These are phyloP conservation scores for Lycium ferocissimum DNA, from an alignment of 257 asterid genomes.

Conservation along the genomic window DNA sequence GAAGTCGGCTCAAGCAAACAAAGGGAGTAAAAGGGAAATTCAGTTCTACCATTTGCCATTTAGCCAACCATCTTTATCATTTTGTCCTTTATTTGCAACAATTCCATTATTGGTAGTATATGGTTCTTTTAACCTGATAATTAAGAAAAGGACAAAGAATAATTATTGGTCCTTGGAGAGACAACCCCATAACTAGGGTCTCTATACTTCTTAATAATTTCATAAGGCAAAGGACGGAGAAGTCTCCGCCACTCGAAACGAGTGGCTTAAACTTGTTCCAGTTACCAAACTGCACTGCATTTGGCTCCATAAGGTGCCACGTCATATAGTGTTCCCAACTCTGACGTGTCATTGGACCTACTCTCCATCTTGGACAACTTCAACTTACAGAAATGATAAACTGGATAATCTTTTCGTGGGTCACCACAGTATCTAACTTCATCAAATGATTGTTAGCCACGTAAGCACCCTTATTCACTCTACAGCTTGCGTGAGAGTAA, in stretches of 20 bases:
- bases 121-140: neutral
- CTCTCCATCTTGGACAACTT: constrained; percentile 36
- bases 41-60: neutral
- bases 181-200: constrained; percentile 18
- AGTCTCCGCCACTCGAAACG: constrained; percentile 51
- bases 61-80: neutral
- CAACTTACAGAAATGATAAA: constrained; percentile 4
- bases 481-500: too few relatives aligned
- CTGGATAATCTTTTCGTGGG: constrained; percentile 53
- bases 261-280: constrained; percentile 48
- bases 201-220: neutral
- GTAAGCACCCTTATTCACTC: neutral
- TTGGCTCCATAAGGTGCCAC: constrained; percentile 57
- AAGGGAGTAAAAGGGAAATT: constrained; percentile 9
- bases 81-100: neutral
- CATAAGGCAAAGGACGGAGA: constrained; percentile 26
- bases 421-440: constrained; percentile 39
- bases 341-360: constrained; percentile 36
- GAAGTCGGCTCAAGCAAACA: neutral
- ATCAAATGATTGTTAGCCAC: constrained; percentile 49
- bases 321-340: constrained; percentile 38
- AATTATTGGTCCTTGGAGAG: constrained; percentile 2
- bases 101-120: neutral
- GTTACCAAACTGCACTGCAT: neutral
- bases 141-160: neutral